These are phyloP conservation scores for Malus sieversii DNA, from an alignment of 306 rosid species.

Conservation along the genomic window DNA sequence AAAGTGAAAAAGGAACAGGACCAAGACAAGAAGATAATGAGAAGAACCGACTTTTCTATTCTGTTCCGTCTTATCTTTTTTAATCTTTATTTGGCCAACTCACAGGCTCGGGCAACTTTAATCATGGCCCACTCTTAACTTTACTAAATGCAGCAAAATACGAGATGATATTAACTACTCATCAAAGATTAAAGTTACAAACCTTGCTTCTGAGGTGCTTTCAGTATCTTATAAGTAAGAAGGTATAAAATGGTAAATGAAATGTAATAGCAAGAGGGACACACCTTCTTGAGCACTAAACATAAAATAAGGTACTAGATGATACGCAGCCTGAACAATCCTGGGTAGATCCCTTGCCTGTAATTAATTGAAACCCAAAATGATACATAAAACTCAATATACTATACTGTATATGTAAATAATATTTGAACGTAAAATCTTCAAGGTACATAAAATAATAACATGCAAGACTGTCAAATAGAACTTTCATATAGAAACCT, in stretches of 20 bases:
- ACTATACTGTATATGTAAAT: background rate
- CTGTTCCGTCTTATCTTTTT: background rate
- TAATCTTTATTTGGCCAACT: background rate
- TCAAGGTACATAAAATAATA: background rate
- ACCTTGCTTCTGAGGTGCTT: background rate
- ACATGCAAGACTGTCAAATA: background rate
- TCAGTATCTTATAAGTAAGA: background rate
- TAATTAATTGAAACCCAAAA: constrained; percentile 19
- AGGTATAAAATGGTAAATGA: background rate
- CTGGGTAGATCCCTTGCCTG: constrained; percentile 94
- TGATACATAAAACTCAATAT: background rate
- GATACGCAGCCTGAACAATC: constrained; percentile 76
- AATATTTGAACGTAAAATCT: background rate
- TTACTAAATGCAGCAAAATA: background rate
- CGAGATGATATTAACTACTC: background rate
- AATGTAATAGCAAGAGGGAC: constrained; percentile 10
- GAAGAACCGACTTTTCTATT: background rate
- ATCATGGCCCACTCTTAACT: background rate
- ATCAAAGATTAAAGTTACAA: background rate
- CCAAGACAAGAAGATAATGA: background rate
- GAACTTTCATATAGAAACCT: background rate
- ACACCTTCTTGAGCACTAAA: constrained; percentile 91
- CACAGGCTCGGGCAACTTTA: background rate
- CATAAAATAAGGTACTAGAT: constrained; percentile 79
- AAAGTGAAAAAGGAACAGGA: background rate